A percentile compares a stretch with the other conserved stretches of the same genome.
These are phyloP conservation scores for Quercus ilex DNA, from an alignment of 306 rosid species.

Conservation along the genomic window DNA sequence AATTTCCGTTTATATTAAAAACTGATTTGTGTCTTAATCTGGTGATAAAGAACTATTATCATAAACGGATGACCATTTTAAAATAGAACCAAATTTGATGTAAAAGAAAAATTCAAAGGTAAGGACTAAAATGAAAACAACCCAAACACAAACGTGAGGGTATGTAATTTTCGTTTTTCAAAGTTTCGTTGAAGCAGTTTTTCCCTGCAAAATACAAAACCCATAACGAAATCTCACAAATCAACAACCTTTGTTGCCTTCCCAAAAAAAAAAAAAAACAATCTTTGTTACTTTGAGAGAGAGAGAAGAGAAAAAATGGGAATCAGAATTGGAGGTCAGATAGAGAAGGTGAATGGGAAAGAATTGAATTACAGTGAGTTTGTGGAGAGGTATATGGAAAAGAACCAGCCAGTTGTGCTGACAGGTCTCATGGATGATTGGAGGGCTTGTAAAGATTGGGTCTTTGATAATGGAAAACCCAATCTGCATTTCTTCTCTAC, in stretches of 20 bases:
- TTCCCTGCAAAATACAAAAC: background rate
- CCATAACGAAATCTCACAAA: background rate
- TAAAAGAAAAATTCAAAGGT: too few relatives aligned
- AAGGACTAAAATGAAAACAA: too few relatives aligned
- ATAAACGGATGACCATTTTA: too few relatives aligned
- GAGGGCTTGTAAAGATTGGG: conserved; percentile 83
- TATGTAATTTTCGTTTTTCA: background rate
- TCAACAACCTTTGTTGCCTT: background rate
- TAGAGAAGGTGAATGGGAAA: conserved; percentile 76
- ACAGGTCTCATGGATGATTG: conserved; percentile 76
- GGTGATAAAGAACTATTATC: fast-evolving
- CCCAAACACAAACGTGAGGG: too few relatives aligned
- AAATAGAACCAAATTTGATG: too few relatives aligned
- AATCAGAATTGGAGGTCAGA: conserved; percentile 43
- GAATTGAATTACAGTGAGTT: conserved; percentile 63
- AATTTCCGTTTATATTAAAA: fast-evolving
- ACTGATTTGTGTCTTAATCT: fast-evolving
- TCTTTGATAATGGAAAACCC: conserved; percentile 45
- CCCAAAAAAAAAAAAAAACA: background rate
- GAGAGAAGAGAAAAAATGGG: conserved; percentile 29
- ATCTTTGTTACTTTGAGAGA: too few relatives aligned
- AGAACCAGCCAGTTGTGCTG: conserved; percentile 72
- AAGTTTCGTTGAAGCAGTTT: background rate
- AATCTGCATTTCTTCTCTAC: conserved; percentile 61
- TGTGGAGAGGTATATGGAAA: conserved; percentile 57